Evolutionary conservation across 2,329 filamentous ascomycete species (phyloP), one percentile per base, ranked within the genome.

Genomic region (Eutypa lata): DNA sequence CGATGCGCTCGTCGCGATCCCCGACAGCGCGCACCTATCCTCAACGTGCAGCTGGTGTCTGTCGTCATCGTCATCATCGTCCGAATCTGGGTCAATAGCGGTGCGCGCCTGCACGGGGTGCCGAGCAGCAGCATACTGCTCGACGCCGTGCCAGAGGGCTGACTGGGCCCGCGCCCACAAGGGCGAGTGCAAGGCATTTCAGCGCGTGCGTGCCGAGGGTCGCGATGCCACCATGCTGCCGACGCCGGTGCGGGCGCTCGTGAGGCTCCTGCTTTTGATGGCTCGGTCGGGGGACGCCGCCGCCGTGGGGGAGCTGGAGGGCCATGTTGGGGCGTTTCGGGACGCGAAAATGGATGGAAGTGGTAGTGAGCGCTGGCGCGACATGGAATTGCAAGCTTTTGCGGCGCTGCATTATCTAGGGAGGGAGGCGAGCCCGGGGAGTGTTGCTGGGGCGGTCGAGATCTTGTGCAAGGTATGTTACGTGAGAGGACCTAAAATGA

Each of bases 141-240:
- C 72, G 48, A 52, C 69, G 7, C 57, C 63, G 5, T 87, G 83
- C 67, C 83, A 87, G 68, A 69, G 70, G 22, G 69, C 73, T 2
- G 76, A 80, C 62, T 86, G 83, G 82, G 65, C 66, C 7, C 63
- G 65, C 2, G 70, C 74, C 40, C 83, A 87, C 68, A 73, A 75
- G 59, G 68, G 67, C 45, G 83, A 87, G 69, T 87, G 83, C 71
- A 67, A 67, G 26, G 66, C 72, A 31, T 71, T 79, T 55, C 60
- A 64, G 57, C 73, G 70, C 47, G 71, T 77, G 19, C 69, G 76
- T 19, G 65, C 63, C 45, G 63, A 65, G 44, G 67, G 61, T 16
- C 63, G 62, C 54, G 66, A 65, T 40, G 63, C 58, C 60, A 11
- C 18, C 11, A 11, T 19, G n/a, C 59, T 84, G 52, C 83, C 83